Evolutionary conservation across 1,284 basidiomycete species (phyloP).

Genomic region (Ceratobasidium papillatum): DNA sequence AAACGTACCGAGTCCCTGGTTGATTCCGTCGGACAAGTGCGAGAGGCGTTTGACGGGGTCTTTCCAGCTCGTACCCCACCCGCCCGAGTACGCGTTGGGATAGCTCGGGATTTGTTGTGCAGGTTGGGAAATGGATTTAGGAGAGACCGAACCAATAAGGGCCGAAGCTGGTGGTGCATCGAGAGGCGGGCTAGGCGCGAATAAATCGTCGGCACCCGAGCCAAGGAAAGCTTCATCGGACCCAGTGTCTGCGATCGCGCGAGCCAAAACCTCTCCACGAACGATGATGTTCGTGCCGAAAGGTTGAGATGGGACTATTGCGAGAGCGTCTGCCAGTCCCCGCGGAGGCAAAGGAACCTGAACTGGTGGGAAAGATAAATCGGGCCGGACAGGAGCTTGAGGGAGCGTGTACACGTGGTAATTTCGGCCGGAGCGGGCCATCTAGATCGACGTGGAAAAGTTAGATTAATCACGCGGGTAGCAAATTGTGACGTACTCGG

Average conservation of each 20-base stretch:
- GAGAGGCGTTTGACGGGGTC: constrained; percentile 49
- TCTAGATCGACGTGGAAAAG: constrained; percentile 51
- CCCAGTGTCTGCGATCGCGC: constrained; percentile 24
- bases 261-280: neutral
- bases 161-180: constrained; percentile 74
- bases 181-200: constrained; percentile 63
- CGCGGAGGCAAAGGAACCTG: constrained; percentile 71
- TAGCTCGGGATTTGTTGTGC: constrained; percentile 77
- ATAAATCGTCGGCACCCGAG: constrained; percentile 43
- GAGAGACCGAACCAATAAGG: constrained; percentile 69
- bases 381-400: constrained; percentile 68
- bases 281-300: constrained; percentile 69
- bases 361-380: constrained; percentile 86
- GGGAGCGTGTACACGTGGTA: constrained; percentile 70
- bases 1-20: constrained; percentile 51
- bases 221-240: constrained; percentile 61
- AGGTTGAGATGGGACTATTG: constrained; percentile 72
- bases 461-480: neutral
- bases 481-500: constrained; percentile 45
- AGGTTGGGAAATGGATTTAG: constrained; percentile 55
- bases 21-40: constrained; percentile 46
- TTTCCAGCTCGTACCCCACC: constrained; percentile 46
- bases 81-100: constrained; percentile 67
- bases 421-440: constrained; percentile 81
- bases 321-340: constrained; percentile 81